These are phyloP conservation scores for Withania somnifera DNA, from an alignment of 305 asterid species.

Conservation along the genomic window DNA sequence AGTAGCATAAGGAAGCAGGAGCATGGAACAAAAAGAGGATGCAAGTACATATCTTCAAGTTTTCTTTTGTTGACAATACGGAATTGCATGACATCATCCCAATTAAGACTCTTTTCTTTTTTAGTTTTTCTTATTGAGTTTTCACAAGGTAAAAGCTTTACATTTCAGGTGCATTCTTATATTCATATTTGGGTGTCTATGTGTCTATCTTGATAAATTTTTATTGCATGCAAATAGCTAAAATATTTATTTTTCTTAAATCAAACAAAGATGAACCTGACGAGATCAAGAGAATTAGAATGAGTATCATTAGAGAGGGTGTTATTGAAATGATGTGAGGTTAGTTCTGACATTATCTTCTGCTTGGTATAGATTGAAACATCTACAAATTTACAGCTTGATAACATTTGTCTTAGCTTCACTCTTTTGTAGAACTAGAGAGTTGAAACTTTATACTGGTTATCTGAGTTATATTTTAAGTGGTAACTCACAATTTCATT, in stretches of 20 bases:
- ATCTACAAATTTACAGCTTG: not conserved
- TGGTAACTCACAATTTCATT: too few species aligned
- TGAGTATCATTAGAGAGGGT: constrained; percentile 96
- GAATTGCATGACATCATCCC: not conserved
- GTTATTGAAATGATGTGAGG: constrained; percentile 76
- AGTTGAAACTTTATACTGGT: too few species aligned
- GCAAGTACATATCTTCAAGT: constrained; percentile 39
- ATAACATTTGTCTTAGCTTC: not conserved
- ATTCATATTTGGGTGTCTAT: not conserved
- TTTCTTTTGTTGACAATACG: not conserved
- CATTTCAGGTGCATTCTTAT: constrained; percentile 45
- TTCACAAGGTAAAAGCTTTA: constrained; percentile 95
- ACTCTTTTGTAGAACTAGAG: constrained; percentile 36
- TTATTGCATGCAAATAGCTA: constrained; percentile 75
- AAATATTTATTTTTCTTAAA: constrained; percentile 70
- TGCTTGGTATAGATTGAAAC: not conserved
- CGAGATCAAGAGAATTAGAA: constrained; percentile 77
- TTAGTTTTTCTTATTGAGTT: constrained; percentile 85
- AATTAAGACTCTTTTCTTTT: not conserved
- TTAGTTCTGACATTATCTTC: not conserved
- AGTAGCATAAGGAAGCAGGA: constrained; percentile 77
- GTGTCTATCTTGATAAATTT: not conserved
- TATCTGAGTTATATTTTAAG: too few species aligned
- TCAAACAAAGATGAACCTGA: constrained; percentile 99
- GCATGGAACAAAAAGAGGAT: constrained; percentile 65